Conservation (phyloP, 495 filamentous ascomycete genomes). For the Podospora pseudocomata region DNA sequence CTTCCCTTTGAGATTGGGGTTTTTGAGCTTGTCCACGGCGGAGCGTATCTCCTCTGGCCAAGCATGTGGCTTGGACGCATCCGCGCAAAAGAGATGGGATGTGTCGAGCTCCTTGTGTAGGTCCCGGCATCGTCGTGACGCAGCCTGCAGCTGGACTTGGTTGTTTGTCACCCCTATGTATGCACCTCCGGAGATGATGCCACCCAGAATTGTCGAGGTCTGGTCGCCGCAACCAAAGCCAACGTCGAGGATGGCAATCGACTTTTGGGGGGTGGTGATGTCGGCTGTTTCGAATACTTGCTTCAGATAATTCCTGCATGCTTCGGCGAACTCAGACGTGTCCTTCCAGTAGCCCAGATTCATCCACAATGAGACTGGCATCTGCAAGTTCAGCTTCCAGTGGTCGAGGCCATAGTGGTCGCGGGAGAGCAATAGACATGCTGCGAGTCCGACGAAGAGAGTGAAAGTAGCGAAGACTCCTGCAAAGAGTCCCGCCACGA, state of each 20-base stretch:
- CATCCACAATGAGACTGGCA: constrained; percentile 35
- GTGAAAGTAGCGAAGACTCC: not conserved
- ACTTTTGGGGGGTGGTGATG: not conserved
- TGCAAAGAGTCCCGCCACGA: not conserved
- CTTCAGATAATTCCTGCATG: not conserved
- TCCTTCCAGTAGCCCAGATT: constrained; percentile 38
- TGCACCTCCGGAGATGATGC: not conserved
- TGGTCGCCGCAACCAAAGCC: constrained; percentile 1
- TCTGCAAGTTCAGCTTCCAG: constrained; percentile 26
- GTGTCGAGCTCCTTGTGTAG: not conserved
- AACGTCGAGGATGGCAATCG: not conserved
- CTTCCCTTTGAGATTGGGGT: constrained; percentile 7
- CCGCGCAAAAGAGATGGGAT: not conserved
- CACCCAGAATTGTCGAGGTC: not conserved
- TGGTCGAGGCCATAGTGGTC: constrained; percentile 25
- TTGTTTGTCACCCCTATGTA: not conserved
- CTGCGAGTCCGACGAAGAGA: not conserved
- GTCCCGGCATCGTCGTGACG: not conserved
- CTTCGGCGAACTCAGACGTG: not conserved
- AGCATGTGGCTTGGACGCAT: not conserved
- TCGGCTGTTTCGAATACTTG: not conserved
- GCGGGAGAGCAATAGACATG: not conserved
- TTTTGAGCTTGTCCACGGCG: not conserved
- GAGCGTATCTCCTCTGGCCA: not conserved
- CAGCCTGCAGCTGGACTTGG: not conserved